phyloP scores from a whole-genome alignment of 176 grass and related monocot species.

The Oryza meridionalis region DNA sequence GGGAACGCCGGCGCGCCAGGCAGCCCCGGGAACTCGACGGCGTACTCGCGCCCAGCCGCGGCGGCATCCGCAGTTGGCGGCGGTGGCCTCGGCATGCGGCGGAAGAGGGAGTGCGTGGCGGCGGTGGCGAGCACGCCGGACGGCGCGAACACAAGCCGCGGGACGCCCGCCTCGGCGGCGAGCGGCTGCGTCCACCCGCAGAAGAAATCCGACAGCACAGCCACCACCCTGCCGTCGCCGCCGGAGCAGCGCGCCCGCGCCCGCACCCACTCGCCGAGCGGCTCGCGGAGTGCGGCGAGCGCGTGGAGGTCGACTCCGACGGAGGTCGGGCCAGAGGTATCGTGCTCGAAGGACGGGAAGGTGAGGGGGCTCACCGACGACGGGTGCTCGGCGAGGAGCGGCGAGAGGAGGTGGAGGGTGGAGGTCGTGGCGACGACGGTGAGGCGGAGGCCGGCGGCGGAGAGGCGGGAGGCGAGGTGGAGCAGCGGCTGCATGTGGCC shows the following conservation, averaged over 20 bases:
- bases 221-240: constrained; percentile 18
- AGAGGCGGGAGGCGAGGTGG: constrained; percentile 33
- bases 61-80: not conserved
- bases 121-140: constrained; percentile 35
- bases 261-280: constrained; percentile 3
- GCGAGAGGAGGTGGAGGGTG: constrained; percentile 26
- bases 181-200: constrained; percentile 61
- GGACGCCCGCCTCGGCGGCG: constrained; percentile 38
- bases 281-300: constrained; percentile 27
- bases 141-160: constrained; percentile 43
- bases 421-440: constrained; percentile 36
- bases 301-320: constrained; percentile 17
- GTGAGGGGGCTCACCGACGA: constrained; percentile 31
- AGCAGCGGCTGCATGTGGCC: constrained; percentile 45
- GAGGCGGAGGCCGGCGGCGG: constrained; percentile 32
- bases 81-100: constrained; percentile 30
- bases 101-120: constrained; percentile 41
- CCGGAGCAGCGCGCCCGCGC: constrained; percentile 32
- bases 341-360: constrained; percentile 18
- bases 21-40: constrained; percentile 38
- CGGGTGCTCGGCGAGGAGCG: constrained; percentile 25
- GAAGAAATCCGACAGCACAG: constrained; percentile 61
- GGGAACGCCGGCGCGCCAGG: constrained; percentile 38
- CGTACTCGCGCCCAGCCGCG: constrained; percentile 3
- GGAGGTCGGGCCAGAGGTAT: not conserved